These are phyloP conservation scores for Mallotus nudiflorus DNA, from an alignment of 345 rosid species.

Conservation along the genomic window DNA sequence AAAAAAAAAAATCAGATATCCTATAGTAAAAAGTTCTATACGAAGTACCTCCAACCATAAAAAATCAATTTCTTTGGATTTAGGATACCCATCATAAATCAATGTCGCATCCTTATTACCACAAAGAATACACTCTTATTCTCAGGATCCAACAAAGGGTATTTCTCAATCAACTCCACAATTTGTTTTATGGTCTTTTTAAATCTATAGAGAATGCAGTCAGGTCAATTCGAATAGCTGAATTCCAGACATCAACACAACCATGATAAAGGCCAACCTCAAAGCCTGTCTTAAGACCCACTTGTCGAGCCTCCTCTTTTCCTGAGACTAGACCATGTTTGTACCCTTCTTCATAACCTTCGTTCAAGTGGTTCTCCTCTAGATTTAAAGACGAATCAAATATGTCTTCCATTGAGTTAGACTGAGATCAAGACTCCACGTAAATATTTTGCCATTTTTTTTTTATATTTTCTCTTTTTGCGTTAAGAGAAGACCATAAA, in stretches of 20 bases:
- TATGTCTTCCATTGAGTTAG: slow-evolving; percentile 41
- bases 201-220: slow-evolving; percentile 51
- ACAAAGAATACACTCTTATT: slow-evolving; percentile 52
- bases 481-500: no score
- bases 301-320: slow-evolving; percentile 55
- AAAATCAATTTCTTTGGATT: slow-evolving; percentile 58
- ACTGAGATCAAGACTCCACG: slow-evolving; percentile 31
- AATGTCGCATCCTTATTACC: slow-evolving; percentile 53
- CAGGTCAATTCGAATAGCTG: slow-evolving; percentile 49
- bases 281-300: slow-evolving; percentile 66
- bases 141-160: slow-evolving; percentile 65
- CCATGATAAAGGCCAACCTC: slow-evolving; percentile 78
- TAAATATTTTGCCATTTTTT: neutral
- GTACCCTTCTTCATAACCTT: slow-evolving; percentile 52
- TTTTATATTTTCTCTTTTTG: no score
- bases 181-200: slow-evolving; percentile 58
- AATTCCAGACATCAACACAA: slow-evolving; percentile 67
- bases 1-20: no score
- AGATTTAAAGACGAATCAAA: slow-evolving; percentile 54
- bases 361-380: slow-evolving; percentile 55
- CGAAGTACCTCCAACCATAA: slow-evolving; percentile 29
- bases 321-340: slow-evolving; percentile 53
- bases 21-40: no score
- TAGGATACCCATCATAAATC: slow-evolving; percentile 54
- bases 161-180: slow-evolving; percentile 51